Evolutionary conservation across 768 basidiomycete genomes (phyloP), one percentile per base, ranked within the genome.

Genomic region (Tulasnella sp.): DNA sequence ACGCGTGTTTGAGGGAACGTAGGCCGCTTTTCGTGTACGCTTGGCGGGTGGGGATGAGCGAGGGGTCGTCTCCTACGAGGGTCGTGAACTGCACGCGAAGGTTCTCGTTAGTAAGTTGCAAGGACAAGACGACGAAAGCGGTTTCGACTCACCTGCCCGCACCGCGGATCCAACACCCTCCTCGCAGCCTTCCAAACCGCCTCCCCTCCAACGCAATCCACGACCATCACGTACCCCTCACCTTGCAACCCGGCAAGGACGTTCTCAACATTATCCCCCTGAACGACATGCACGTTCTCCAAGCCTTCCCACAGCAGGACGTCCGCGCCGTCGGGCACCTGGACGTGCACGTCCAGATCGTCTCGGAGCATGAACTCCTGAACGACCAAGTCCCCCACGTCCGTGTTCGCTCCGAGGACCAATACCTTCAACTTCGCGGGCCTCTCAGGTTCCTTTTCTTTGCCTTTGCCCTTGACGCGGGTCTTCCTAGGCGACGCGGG

Each of bases 181-280:
- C 87, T 86, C 2, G 89, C 85, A 4, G 88, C 89, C 75, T 91
- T 89, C 85, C 93, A 92, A 40, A 95, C 84, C 42, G 86, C 87
- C 77, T 85, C 85, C 17, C 94, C 92, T 3, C 94, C 94, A 19
- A 92, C 80, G 1, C 90, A 90, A 78, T 96, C 95, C 74, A 95
- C 79, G 2, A 97, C 85, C 26, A 87, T 90, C 77, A 95, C 93
- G 78, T 95, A 90, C 39, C 81, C 76, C 19, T 32, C 62, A n/a
- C 64, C 42, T 42, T 19, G 70, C 36, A 72, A 34, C 29, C 39
- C 14, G 12, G 17, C 70, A 32, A 64, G 19, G 41, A 64, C 40
- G 14, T 39, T 36, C 62, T 74, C 68, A 59, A 42, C 68, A 19
- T n/a, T n/a, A 22, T 74, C 69, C 19, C 63, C 74, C 35, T 71